These are phyloP conservation scores for Xylaria longipes DNA, from an alignment of 495 filamentous ascomycete genomes.

Conservation along the genomic window DNA sequence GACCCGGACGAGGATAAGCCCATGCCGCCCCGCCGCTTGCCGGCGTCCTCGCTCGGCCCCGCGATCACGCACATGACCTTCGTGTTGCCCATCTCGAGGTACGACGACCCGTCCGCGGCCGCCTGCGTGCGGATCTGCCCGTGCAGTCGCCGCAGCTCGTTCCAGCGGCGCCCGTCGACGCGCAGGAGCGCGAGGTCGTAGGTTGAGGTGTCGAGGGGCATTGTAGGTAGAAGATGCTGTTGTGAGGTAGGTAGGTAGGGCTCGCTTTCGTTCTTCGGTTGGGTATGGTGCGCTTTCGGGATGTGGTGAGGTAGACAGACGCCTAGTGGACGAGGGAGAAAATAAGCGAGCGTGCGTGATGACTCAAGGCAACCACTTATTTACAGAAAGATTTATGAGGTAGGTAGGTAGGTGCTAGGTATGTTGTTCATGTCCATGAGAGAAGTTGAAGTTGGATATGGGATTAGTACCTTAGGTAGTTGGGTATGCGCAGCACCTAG, in stretches of 20 bases:
- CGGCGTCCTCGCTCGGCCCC: slow-evolving; percentile 72
- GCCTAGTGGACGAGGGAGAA: neutral
- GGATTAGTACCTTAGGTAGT: too few species aligned
- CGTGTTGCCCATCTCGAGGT: slow-evolving; percentile 95
- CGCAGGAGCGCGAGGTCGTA: slow-evolving; percentile 87
- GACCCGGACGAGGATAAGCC: slow-evolving; percentile 44
- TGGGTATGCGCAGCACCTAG: neutral
- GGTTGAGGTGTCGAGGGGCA: slow-evolving; percentile 90
- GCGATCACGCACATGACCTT: slow-evolving; percentile 91
- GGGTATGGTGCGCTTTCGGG: neutral
- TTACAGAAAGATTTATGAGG: neutral
- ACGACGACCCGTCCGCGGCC: slow-evolving; percentile 86
- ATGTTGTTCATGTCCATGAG: neutral
- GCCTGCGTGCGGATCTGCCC: slow-evolving; percentile 91
- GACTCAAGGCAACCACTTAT: neutral
- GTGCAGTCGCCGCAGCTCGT: slow-evolving; percentile 89
- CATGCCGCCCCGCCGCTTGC: slow-evolving; percentile 50
- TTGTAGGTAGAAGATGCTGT: slow-evolving; percentile 41
- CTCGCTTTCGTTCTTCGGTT: neutral
- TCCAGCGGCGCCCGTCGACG: slow-evolving; percentile 95
- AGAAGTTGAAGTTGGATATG: neutral
- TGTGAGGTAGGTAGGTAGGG: neutral
- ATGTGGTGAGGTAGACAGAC: neutral
- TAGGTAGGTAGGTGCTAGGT: neutral
- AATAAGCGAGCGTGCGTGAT: neutral